phyloP scores from a whole-genome alignment of 129 eudicot genomes.

The Dittrichia graveolens region DNA sequence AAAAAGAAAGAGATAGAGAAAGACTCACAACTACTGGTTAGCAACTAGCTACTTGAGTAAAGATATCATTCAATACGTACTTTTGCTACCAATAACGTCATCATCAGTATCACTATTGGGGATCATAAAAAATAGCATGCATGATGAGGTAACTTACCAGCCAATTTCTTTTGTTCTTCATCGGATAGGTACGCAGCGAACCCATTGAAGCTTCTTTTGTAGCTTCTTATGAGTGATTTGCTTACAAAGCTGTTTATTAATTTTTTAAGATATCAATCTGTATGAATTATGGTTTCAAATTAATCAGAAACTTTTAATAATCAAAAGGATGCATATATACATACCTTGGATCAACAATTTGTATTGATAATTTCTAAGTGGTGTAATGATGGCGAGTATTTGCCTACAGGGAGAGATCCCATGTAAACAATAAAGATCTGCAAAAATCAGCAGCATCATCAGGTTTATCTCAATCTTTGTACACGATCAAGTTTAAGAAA shows the following conservation, averaged over 20 bases:
- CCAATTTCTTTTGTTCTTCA: slow-evolving; percentile 41
- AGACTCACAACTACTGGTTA: too few species aligned
- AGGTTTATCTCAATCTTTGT: too few species aligned
- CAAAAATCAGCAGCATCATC: background rate
- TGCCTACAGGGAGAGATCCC: slow-evolving; percentile 34
- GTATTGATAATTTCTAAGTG: slow-evolving; percentile 29
- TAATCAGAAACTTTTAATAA: background rate
- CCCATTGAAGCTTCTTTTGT: slow-evolving; percentile 53
- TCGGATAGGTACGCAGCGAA: slow-evolving; percentile 51
- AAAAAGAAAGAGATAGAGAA: too few species aligned
- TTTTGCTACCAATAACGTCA: too few species aligned
- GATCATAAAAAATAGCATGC: background rate
- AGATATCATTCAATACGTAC: too few species aligned
- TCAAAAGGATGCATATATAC: background rate
- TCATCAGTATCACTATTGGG: too few species aligned
- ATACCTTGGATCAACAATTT: slow-evolving; percentile 8
- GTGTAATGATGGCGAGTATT: slow-evolving; percentile 31
- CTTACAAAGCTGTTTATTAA: slow-evolving; percentile 28
- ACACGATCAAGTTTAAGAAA: too few species aligned
- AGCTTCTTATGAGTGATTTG: slow-evolving; percentile 41
- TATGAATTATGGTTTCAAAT: background rate
- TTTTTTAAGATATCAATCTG: background rate
- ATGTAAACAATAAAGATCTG: slow-evolving; percentile 38
- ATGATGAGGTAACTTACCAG: slow-evolving; percentile 31
- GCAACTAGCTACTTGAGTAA: too few species aligned